Base-by-base conservation (phyloP, 2,329 filamentous ascomycete genomes). In the Saccharata proteae region DNA sequence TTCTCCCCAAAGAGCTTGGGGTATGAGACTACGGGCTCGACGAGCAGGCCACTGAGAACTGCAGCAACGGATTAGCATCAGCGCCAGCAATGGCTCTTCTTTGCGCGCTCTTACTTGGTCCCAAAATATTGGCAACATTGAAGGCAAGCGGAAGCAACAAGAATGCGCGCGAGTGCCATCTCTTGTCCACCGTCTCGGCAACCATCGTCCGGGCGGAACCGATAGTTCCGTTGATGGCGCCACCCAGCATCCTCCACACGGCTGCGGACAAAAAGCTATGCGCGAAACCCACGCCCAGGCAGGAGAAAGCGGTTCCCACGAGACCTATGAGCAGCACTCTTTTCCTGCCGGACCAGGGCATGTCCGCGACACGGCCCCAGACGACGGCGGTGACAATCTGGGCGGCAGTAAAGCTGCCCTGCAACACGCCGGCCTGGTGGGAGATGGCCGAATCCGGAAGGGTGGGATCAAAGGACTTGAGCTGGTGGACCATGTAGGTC, bases 1-100 rank as follows among this genome's bases (percentile, higher is more conserved):
- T 61, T 64, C 3, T 66, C 61, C 1, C 71, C 72, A 45, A 80
- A 78, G 3, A 73, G 38, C 2, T 51, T 47, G 0, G 74, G 72
- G 35, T 76, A 62, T 5, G 59, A 70, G 20, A 57, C 56, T 6
- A 66, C 56, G 0, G 75, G 74, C 40, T 79, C 71, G 10, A 74
- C 72, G 23, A 80, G 55, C 32, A 75, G 52, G 17, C 76, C 76
- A 15, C 75, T 74, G 49, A 79, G 60, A 27, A 78, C 65, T 69
- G 35, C 5, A 14, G 5, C n/a, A 27, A 11, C 7, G n/a, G 7
- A 16, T 17, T 27, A 16, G 4, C 26, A 27, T 33, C 5, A 27
- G 25, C 19, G 16, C 12, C 16, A 6, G 13, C 12, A 9, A 5
- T 22, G 16, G 16, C 19, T 16, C 3, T 4, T 3, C 16, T 6